Evolutionary conservation across 1,139 yeast species (phyloP), one percentile per base, ranked within the genome.

Genomic region (Hyphopichia burtonii): DNA sequence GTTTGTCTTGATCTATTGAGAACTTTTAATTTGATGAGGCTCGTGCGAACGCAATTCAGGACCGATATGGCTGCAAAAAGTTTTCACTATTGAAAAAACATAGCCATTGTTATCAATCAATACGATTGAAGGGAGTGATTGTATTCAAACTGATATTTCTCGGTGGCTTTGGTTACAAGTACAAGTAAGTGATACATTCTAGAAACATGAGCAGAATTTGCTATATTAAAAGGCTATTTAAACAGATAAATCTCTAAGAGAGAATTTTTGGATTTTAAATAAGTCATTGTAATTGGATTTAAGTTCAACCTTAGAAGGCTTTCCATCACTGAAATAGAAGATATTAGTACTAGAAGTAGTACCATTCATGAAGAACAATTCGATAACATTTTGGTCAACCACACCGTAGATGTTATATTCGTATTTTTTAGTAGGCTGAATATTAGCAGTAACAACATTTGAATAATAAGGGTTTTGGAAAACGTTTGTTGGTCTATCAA

Each of bases 341-440:
- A 44, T 44, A 18, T 44, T 44, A 8, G 46, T 44, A 44, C 41
- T 44, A 6, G 54, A 48, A 15, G 32, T 28, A 7, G 34, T 22
- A 23, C 63, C 61, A 37, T 59, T 52, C 41, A 59, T 56, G 49
- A 59, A 53, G 47, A 48, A 60, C 12, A 61, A 35, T 42, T 61
- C 66, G 17, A 55, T 22, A 35, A 59, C 48, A 38, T 57, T 56
- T 37, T 51, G 49, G 41, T 62, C 66, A 23, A 59, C 46, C 20
- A 62, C 41, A 37, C 62, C 66, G 34, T 54, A 52, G 11, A 61
- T 50, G 31, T 55, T 53, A 49, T 47, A 44, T 3, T 38, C 43
- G 37, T 34, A 42, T 11, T 31, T 33, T 3, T 22, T 19, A 15
- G 31, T n/a, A 6, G 50, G 53, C 27, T 49, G 47, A n/a, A 46